Evolutionary conservation across 371 early-diverging fungal species (phyloP).

Genomic region (Apophysomyces elegans): DNA sequence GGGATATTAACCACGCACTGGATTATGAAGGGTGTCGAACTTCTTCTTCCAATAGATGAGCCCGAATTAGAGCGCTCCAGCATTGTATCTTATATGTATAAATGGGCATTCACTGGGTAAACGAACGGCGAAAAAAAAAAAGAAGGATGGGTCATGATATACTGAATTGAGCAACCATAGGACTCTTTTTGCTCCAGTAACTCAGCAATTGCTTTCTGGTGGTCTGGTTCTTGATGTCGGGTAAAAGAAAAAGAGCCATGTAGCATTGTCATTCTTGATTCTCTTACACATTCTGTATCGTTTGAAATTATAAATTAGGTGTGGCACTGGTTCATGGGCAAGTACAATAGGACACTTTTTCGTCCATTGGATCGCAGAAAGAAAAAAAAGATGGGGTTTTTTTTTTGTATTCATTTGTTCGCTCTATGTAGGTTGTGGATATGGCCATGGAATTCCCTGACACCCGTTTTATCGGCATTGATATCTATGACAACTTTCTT

Average conservation of each 20-base stretch:
- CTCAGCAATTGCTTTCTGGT: constrained; percentile 21
- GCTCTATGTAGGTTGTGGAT: constrained; percentile 21
- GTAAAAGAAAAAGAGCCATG: constrained; percentile 15
- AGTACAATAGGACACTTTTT: not conserved
- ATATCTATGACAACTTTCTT: constrained; percentile 30
- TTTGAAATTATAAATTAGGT: constrained; percentile 10
- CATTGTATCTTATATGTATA: not conserved
- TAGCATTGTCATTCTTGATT: too few relatives aligned
- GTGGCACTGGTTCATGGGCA: constrained; percentile 42
- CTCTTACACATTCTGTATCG: too few relatives aligned
- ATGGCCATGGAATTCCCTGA: constrained; percentile 31
- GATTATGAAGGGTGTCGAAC: not conserved
- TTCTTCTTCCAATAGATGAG: not conserved
- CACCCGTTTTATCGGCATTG: constrained; percentile 25
- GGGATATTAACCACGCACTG: too few relatives aligned
- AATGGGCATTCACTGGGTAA: constrained; percentile 5
- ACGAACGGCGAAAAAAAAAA: not conserved
- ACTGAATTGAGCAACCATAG: constrained; percentile 9
- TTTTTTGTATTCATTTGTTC: too few relatives aligned
- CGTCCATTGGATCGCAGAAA: too few relatives aligned
- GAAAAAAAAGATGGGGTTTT: too few relatives aligned
- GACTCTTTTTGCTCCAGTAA: constrained; percentile 29
- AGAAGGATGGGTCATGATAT: not conserved
- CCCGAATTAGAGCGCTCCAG: not conserved
- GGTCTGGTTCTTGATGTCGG: constrained; percentile 29